Evolutionary conservation across 176 grass and related monocot species (phyloP).

Genomic region (Pontederia paniculata): DNA sequence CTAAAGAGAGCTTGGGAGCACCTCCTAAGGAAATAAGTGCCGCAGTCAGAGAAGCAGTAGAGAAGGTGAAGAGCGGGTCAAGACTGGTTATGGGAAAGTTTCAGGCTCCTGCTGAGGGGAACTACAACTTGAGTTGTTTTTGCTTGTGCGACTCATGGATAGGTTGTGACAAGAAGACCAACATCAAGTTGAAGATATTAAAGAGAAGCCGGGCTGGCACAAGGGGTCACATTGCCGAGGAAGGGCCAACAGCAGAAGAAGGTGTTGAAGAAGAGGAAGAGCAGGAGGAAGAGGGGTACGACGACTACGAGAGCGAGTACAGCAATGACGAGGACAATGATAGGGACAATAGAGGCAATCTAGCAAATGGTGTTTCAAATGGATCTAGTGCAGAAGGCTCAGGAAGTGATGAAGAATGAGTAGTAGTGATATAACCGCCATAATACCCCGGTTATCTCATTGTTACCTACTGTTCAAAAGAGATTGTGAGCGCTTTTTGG

Average conservation of each 20-base stretch:
- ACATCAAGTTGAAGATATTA: slow-evolving; percentile 69
- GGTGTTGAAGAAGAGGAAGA: slow-evolving; percentile 83
- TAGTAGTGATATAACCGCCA: no score
- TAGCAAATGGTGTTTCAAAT: slow-evolving; percentile 27
- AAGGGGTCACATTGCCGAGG: slow-evolving; percentile 53
- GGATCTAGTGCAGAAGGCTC: slow-evolving; percentile 12
- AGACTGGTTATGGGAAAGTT: slow-evolving; percentile 94
- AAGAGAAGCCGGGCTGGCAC: slow-evolving; percentile 58
- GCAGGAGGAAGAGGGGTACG: slow-evolving; percentile 83
- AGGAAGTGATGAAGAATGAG: slow-evolving; percentile 8
- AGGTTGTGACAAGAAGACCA: slow-evolving; percentile 76
- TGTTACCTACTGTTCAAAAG: no score
- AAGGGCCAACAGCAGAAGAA: slow-evolving; percentile 45
- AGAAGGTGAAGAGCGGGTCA: slow-evolving; percentile 80
- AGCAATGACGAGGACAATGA: slow-evolving; percentile 81
- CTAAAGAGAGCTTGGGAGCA: slow-evolving; percentile 64
- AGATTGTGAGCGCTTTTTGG: no score
- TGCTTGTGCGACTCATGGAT: slow-evolving; percentile 82
- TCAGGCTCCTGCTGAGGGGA: slow-evolving; percentile 68
- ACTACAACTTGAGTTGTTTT: slow-evolving; percentile 52
- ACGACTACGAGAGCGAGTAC: slow-evolving; percentile 95
- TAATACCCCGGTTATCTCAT: no score
- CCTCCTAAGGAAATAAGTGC: slow-evolving; percentile 50
- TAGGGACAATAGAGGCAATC: slow-evolving; percentile 43
- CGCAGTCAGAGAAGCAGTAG: slow-evolving; percentile 63